These are phyloP conservation scores for Rubia occidens DNA, from an alignment of 305 asterid species.

Conservation along the genomic window DNA sequence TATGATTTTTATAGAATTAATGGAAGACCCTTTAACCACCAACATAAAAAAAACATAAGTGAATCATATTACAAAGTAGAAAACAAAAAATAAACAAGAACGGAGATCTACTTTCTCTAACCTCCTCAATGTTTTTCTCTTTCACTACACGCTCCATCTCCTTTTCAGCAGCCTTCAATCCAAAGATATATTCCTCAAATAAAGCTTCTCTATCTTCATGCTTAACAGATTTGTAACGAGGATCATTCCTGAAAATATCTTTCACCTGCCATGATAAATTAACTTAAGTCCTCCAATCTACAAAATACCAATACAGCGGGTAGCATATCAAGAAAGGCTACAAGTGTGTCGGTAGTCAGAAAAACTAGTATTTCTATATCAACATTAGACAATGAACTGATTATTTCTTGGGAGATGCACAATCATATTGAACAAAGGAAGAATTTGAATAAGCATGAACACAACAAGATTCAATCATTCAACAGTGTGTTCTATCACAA, in stretches of 20 bases:
- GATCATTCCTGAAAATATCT: conserved; percentile 70
- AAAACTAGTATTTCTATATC: neutral
- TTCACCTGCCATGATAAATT: conserved; percentile 53
- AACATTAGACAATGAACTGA: neutral
- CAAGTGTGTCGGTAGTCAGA: neutral
- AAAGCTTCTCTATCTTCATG: conserved; percentile 77
- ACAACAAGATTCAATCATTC: neutral
- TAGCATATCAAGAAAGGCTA: neutral
- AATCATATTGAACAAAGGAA: neutral
- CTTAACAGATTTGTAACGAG: conserved; percentile 74
- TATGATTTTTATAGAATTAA: neutral
- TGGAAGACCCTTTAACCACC: neutral
- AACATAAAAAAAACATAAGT: neutral
- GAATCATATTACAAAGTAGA: neutral
- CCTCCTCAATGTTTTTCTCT: conserved; percentile 74
- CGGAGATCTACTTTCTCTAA: conserved; percentile 23
- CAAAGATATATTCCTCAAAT: conserved; percentile 64
- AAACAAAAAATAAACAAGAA: conserved; percentile 14
- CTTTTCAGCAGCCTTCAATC: conserved; percentile 71
- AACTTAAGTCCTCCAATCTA: conserved; percentile 11
- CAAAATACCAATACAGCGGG: neutral
- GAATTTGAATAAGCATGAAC: neutral
- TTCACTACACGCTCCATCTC: conserved; percentile 45
- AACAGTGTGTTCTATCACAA: neutral
- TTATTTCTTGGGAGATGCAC: neutral